Evolutionary conservation across 2,329 filamentous ascomycete species (phyloP).

Genomic region (Keithomyces neogunnii): DNA sequence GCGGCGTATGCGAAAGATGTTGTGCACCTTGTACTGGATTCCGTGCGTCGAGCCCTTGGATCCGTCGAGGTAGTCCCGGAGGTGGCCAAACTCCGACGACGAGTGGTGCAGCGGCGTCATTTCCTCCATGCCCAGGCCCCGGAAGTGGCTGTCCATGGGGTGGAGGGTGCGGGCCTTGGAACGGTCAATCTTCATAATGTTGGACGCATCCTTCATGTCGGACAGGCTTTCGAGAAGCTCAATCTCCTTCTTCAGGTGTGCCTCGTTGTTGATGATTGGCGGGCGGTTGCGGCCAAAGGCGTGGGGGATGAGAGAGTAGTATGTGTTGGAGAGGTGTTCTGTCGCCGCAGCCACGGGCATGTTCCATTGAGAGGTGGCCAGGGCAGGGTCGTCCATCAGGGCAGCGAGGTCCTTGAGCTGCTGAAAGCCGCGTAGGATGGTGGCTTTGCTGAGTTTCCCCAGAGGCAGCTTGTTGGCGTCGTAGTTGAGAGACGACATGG

Average conservation of each 20-base stretch:
- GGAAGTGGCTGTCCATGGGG: constrained; percentile 63
- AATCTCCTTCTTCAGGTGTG: constrained; percentile 63
- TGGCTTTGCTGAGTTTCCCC: constrained; percentile 74
- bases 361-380: constrained; percentile 36
- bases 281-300: constrained; percentile 67
- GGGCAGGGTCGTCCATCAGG: constrained; percentile 46
- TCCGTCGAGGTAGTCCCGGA: constrained; percentile 58
- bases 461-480: constrained; percentile 70
- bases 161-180: constrained; percentile 46
- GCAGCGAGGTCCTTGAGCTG: constrained; percentile 66
- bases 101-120: constrained; percentile 59
- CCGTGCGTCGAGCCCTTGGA: constrained; percentile 61
- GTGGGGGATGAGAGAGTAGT: constrained; percentile 78
- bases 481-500: constrained; percentile 61
- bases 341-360: constrained; percentile 32
- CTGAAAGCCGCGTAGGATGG: constrained; percentile 67
- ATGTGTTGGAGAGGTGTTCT: constrained; percentile 64
- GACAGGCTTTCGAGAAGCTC: constrained; percentile 72
- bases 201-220: constrained; percentile 75
- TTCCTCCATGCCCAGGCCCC: constrained; percentile 62
- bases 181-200: constrained; percentile 62
- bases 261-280: constrained; percentile 51
- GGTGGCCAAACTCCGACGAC: constrained; percentile 54
- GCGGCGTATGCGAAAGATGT: constrained; percentile 79
- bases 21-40: constrained; percentile 50